Evolutionary conservation across 1,139 yeast species (phyloP), one percentile per base, ranked within the genome.

Genomic region (Kodamaea anthophila): DNA sequence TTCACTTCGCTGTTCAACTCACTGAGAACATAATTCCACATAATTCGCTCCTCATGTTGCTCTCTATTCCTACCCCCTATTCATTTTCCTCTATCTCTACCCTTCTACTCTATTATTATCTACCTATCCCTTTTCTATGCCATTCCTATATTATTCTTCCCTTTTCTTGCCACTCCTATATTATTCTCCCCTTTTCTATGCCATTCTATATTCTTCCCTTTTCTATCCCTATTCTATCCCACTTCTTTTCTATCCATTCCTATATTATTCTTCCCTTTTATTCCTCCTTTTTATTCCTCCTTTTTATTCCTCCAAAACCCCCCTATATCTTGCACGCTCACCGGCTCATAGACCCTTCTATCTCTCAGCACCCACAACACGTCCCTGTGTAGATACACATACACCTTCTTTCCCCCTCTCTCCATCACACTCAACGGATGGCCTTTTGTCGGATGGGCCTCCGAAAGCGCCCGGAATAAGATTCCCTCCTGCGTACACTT

Each of bases 301-400:
- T n/a, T n/a, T n/a, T n/a, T n/a, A n/a, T 12, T 9, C 10, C 11
- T 27, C 20, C 15, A 10, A 18, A 55, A 31, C 6, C 39, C 35
- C 13, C 47, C 51, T n/a, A n/a, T n/a, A n/a, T n/a, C n/a, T n/a
- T n/a, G n/a, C 13, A 59, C 33, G 28, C 44, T 37, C 4, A 55
- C 41, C 5, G 65, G 61, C 13, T 38, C 31, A 35, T 34, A 56
- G 4, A 39, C 43, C 1, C 29, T 41, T 3, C 30, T 32, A n/a
- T 26, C 25, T 18, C 12, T 15, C 5, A 40, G 26, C 3, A 58
- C 39, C 57, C 57, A 59, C 8, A 63, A 41, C 5, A 62, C 62
- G 31, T 63, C 68, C 19, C 58, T 62, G 24, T 51, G 46, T 5
- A 61, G 48, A 33, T 45, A 58, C 4, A 55, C 52, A 35, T 42